Base-by-base conservation (phyloP, 768 basidiomycete genomes). In the Plicaturopsis crispa region DNA sequence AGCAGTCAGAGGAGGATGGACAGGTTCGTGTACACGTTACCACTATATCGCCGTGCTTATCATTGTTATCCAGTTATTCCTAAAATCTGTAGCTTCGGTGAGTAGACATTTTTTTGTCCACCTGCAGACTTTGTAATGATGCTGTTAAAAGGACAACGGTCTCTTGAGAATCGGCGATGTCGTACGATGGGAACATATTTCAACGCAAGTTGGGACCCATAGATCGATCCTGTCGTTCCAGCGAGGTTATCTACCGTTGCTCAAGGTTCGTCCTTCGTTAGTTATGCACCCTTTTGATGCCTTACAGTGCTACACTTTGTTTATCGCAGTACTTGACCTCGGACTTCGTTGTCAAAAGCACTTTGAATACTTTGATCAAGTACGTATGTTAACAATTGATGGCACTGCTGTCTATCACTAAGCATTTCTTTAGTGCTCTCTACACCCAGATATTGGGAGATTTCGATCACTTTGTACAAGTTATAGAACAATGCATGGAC, bases 281-380 rank as follows among this genome's bases (percentile, higher is more conserved):
- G 8, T 37, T 11, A 11, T 13, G n/a, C n/a, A n/a, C n/a, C n/a
- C n/a, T n/a, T n/a, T n/a, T n/a, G n/a, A n/a, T n/a, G n/a, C n/a
- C n/a, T n/a, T n/a, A n/a, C n/a, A n/a, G n/a, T n/a, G n/a, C n/a
- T n/a, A n/a, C n/a, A n/a, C n/a, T n/a, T n/a, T n/a, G n/a, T n/a
- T n/a, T n/a, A n/a, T n/a, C n/a, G n/a, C 31, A 81, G 77, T 79
- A 78, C 50, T 53, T 76, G 28, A 67, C 79, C 0, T 79, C 79
- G 6, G 70, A 75, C 14, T 69, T 70, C 34, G 67, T 82, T 5
- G 49, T 79, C 26, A 75, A 75, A 52, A 77, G 73, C 43, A 78
- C 72, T 1, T 45, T 77, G 18, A 60, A 54, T 13, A 66, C 69
- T 30, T 54, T 62, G 24, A 66, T 70, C 28, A 80, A 80, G 78